These are phyloP conservation scores for Niebla homalea DNA, from an alignment of 495 filamentous ascomycete species.

Conservation along the genomic window DNA sequence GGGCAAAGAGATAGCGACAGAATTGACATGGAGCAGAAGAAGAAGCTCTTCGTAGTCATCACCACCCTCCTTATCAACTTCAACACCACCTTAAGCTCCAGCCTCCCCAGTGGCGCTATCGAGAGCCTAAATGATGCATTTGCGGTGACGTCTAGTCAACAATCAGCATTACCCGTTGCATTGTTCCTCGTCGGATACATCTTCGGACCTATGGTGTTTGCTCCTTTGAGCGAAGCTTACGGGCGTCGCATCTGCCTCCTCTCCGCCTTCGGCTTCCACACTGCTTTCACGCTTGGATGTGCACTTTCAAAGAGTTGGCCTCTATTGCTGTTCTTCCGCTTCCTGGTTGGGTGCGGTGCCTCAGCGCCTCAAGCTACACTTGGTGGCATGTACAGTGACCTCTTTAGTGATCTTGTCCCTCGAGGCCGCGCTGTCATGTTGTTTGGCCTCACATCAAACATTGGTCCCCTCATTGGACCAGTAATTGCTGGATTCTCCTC, in stretches of 20 bases:
- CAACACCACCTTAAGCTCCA: slow-evolving; percentile 50
- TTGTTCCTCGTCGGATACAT: slow-evolving; percentile 51
- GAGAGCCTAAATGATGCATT: slow-evolving; percentile 8
- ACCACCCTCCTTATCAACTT: slow-evolving; percentile 41
- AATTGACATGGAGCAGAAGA: slow-evolving; percentile 2
- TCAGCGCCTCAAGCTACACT: slow-evolving; percentile 38
- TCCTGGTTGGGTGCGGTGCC: slow-evolving; percentile 37
- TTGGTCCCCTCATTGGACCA: slow-evolving; percentile 24
- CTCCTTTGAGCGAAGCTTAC: slow-evolving; percentile 50
- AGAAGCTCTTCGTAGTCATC: slow-evolving; percentile 38
- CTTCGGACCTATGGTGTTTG: slow-evolving; percentile 45
- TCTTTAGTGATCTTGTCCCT: slow-evolving; percentile 18
- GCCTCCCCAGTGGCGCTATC: slow-evolving; percentile 40
- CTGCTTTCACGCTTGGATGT: slow-evolving; percentile 37
- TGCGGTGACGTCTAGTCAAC: not conserved
- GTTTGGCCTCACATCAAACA: not conserved
- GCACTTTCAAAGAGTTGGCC: slow-evolving; percentile 32
- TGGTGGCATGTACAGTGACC: slow-evolving; percentile 40
- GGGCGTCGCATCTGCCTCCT: slow-evolving; percentile 40
- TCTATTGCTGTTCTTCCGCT: slow-evolving; percentile 37
- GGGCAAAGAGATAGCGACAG: no score
- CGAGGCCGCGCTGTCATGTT: slow-evolving; percentile 6
- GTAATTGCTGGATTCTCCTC: slow-evolving; percentile 18
- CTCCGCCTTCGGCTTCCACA: slow-evolving; percentile 37
- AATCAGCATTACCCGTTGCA: slow-evolving; percentile 43